Base-by-base conservation (phyloP, 2,329 filamentous ascomycete species). In the Plenodomus tracheiphilus region DNA sequence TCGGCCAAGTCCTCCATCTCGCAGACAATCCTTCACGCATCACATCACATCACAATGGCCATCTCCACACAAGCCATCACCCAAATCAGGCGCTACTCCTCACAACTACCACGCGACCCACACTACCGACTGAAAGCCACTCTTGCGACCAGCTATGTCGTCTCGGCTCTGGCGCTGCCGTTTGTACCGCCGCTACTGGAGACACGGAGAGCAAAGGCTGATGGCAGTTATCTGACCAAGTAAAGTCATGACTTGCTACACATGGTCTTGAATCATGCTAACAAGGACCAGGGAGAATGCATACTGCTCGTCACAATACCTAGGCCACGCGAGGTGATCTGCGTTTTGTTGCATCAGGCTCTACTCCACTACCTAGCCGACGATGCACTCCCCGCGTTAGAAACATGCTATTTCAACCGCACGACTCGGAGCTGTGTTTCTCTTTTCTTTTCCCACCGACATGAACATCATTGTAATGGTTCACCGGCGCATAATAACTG, bases 141-240 rank as follows among this genome's bases (percentile, higher is more conserved):
- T 7, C 64, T 72, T 11, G 69, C 70, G 54, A 73, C 68, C 1
- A 63, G 64, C 11, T 75, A 74, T 39, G 62, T 74, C 1, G 65
- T 71, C 5, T 65, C 61, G 3, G 72, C 70, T 13, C 70, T 74
- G 25, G 70, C 71, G 3, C 58, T 75, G 7, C 72, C 72, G 0
- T 74, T 74, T 51, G 68, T 75, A 28, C 72, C 70, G 18, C 70
- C 72, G 19, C 63, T 73, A 22, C 46, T 74, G 17, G 71, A 74
- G 56, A 72, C 65, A 2, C 51, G 69, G 43, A 58, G 70, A 40
- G 62, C 69, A 1, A 72, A 62, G 55, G 63, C 64, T 6, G 72
- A 75, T 55, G 72, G 72, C 0, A 58, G 59, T 7, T 66, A 70
- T 53, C 42, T 70, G 54, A 74, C 69, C 20, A 69, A 66, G 72